These are phyloP conservation scores for Sambucus nigra DNA, from an alignment of 129 eudicot species.

Conservation along the genomic window DNA sequence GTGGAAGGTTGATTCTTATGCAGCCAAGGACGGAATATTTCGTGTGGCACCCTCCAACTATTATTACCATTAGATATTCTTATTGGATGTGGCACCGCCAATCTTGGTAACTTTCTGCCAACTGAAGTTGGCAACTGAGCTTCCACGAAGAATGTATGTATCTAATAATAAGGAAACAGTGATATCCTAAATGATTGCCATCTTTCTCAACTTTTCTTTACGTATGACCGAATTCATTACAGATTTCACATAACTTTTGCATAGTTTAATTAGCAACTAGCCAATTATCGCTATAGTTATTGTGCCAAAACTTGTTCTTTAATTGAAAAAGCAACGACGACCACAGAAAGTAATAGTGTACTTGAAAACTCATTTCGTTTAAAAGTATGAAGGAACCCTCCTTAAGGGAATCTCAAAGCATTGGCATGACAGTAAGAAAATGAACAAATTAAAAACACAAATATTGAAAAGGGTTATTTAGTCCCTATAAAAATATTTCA, in stretches of 20 bases:
- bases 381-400: too few species aligned
- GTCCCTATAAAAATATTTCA: too few species aligned
- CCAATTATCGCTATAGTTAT: neutral
- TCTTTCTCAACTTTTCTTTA: constrained; percentile 5
- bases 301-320: neutral
- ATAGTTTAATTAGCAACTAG: constrained; percentile 6
- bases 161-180: neutral
- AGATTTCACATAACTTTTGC: constrained; percentile 10
- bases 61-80: too few species aligned
- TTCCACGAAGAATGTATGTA: neutral
- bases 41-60: constrained; percentile 3
- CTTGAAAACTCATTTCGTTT: neutral
- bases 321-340: constrained; percentile 13
- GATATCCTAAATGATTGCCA: neutral
- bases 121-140: too few species aligned
- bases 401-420: constrained; percentile 2
- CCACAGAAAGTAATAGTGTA: neutral
- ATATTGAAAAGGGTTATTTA: too few species aligned
- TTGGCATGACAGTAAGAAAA: constrained; percentile 7
- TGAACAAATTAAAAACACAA: constrained; percentile 6
- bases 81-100: too few species aligned
- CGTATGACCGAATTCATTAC: constrained; percentile 20
- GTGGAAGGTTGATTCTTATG: too few species aligned
- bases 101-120: too few species aligned
- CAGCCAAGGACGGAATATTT: neutral